Conservation (phyloP, 2,329 filamentous ascomycete genomes). For the Aspergillus sergii region DNA sequence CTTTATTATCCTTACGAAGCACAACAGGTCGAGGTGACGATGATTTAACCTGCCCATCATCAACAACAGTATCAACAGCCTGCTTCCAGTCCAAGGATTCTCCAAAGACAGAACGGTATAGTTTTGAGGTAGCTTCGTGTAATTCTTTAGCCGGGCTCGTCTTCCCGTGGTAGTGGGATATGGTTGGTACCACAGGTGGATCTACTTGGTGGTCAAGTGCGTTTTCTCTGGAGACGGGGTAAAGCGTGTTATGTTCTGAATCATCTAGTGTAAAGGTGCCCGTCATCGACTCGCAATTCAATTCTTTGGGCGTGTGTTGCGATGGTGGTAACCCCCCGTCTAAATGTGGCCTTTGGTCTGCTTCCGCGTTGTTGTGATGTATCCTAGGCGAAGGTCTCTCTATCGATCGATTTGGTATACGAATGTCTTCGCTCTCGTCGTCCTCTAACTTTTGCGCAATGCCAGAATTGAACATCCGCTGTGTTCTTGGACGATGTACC, state of each 20-base stretch:
- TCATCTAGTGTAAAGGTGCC: neutral
- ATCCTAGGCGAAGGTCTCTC: conserved; percentile 3
- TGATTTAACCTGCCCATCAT: conserved; percentile 22
- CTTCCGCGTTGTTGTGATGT: conserved; percentile 5
- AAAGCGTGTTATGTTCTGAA: neutral
- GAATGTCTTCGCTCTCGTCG: conserved; percentile 18
- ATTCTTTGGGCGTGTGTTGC: neutral
- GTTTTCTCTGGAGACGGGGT: neutral
- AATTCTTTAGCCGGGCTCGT: conserved; percentile 21
- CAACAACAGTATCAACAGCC: conserved; percentile 42
- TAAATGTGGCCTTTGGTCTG: neutral
- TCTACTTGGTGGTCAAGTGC: neutral
- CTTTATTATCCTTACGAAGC: conserved; percentile 20
- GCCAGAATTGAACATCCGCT: conserved; percentile 31
- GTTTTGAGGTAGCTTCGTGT: conserved; percentile 23
- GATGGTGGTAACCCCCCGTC: neutral
- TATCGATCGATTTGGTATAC: conserved; percentile 5
- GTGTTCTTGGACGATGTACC: conserved; percentile 24
- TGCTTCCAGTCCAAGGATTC: conserved; percentile 27
- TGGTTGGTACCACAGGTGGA: neutral
- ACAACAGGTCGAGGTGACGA: conserved; percentile 35
- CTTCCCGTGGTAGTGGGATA: conserved; percentile 11
- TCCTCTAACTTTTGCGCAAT: conserved; percentile 27
- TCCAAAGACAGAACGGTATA: conserved; percentile 28
- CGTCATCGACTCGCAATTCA: neutral